Base-by-base conservation (phyloP, 768 basidiomycete species). In the Kwoniella newhampshirensis region DNA sequence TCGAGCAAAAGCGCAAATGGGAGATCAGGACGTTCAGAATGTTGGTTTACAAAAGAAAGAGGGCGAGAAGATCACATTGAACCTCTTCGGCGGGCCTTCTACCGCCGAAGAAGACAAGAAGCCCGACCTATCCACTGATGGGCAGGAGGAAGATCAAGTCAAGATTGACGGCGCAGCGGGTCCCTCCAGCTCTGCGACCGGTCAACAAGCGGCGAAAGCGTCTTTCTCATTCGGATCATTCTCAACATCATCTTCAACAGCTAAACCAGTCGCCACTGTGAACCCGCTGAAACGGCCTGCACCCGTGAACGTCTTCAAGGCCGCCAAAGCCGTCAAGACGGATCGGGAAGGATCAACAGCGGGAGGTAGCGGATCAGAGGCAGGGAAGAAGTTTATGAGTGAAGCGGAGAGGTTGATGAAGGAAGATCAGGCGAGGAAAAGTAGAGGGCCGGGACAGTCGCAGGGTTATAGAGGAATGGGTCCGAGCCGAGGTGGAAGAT, bases 401-500 rank as follows among this genome's bases (percentile, higher is more conserved):
- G 89, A 88, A 23, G 88, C 88, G 15, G 93, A 97, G 76, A 81
- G 83, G 61, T 77, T 98, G 57, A 93, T 96, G 59, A 64, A 85
- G 56, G 94, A 97, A 79, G 91, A 96, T 26, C 88, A 89, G 78
- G 90, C 91, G 75, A 81, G 91, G 71, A 93, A 94, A 77, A 82
- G 40, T 36, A 60, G 50, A 20, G 57, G 64, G 4, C 40, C 37
- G 23, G 64, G 66, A 4, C 45, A 47, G 15, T 48, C 60, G 27
- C 51, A 57, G 26, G 47, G 53, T 41, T 69, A 68, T 59, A 50
- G 56, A 27, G 67, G 73, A 6, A 66, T 66, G 57, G 71, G 71
- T 2, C 70, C 70, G 1, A 48, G 43, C 6, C 28, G 67, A 32
- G 66, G 55, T 27, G 59, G 52, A 8, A 43, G 57, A 42, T 57